Conservation (phyloP, 2,329 filamentous ascomycete species). For the Pseudocercospora crystallina region DNA sequence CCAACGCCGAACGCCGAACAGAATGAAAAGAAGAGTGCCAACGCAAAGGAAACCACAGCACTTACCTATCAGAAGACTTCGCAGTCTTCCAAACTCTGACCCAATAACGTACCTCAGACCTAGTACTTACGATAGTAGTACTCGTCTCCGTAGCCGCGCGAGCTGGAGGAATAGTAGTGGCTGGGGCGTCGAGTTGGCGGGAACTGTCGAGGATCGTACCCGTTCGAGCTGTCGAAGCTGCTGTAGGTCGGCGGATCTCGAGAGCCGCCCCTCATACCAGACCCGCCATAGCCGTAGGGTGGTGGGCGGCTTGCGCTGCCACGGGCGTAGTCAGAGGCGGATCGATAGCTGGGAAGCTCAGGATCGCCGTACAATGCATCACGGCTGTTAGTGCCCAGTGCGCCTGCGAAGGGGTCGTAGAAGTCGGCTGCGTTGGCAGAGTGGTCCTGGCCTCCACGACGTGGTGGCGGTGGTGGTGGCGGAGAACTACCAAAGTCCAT, state of each 20-base stretch:
- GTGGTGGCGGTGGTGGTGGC: neutral
- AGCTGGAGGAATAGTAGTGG: neutral
- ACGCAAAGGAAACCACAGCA: no score
- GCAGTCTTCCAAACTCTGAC: no score
- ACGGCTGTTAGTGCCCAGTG: neutral
- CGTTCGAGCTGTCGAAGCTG: neutral
- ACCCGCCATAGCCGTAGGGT: neutral
- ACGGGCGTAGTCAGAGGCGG: neutral
- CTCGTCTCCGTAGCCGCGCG: neutral
- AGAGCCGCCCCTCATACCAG: neutral
- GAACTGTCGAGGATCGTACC: neutral
- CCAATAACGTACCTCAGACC: no score
- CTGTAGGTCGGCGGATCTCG: neutral
- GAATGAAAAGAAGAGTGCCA: no score
- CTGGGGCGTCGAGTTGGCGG: neutral
- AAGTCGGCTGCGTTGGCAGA: neutral
- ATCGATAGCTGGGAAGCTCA: neutral
- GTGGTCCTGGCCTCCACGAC: neutral
- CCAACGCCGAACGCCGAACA: no score
- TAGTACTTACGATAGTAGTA: neutral
- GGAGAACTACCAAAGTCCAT: neutral
- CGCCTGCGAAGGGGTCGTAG: conserved; percentile 5
- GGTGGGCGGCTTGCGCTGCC: neutral
- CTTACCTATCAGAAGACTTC: no score
- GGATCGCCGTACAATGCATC: neutral